Conservation (phyloP, 345 rosid species). For the Eucalyptus guilfoylei region DNA sequence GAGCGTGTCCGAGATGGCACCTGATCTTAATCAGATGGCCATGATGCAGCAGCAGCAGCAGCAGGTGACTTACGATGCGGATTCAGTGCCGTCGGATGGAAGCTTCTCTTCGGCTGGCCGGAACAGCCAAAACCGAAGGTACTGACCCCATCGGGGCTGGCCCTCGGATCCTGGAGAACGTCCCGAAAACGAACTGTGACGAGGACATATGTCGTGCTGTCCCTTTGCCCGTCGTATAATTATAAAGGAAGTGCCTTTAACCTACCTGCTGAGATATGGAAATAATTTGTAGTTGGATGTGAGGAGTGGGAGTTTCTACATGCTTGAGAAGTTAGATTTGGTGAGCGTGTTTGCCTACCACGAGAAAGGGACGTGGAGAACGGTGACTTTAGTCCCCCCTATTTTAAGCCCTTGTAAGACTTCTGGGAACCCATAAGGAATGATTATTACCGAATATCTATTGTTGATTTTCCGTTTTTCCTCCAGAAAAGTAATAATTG, state of each 20-base stretch:
- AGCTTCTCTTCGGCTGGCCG: not conserved
- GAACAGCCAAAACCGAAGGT: conserved; percentile 13
- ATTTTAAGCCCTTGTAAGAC: not conserved
- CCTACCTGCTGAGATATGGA: not conserved
- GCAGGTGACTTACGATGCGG: conserved; percentile 8
- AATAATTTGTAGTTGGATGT: not conserved
- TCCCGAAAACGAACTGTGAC: not conserved
- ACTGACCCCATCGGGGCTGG: not conserved
- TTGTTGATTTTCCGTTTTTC: not conserved
- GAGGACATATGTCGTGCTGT: not conserved
- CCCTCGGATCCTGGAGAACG: not conserved
- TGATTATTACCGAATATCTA: not conserved
- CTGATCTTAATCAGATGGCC: conserved; percentile 26
- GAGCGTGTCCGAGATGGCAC: conserved; percentile 64
- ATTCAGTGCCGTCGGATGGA: conserved; percentile 13
- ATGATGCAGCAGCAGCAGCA: conserved; percentile 28
- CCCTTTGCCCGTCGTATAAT: not conserved
- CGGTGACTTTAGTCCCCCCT: not conserved
- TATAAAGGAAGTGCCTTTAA: not conserved
- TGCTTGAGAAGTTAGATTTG: not conserved
- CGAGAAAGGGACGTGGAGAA: not conserved
- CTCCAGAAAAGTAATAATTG: not conserved
- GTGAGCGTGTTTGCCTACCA: not conserved
- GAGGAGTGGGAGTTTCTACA: not conserved
- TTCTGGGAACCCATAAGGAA: not conserved